Evolutionary conservation across 2,329 filamentous ascomycete genomes (phyloP).

Genomic region (Beauveria medogensis): DNA sequence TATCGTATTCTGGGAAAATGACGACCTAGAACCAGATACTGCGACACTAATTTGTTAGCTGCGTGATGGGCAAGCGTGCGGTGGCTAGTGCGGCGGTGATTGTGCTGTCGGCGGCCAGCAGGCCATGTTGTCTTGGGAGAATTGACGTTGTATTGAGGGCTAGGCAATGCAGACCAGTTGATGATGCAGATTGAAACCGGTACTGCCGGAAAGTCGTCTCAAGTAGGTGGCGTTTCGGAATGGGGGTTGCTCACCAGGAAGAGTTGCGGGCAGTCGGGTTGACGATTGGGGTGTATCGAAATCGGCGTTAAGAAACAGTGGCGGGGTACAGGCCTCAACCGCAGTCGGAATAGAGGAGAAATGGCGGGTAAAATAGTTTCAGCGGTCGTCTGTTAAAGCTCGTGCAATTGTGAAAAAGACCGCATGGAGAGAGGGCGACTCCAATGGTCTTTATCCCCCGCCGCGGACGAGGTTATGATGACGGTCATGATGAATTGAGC

Average conservation of each 20-base stretch:
- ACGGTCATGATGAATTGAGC: constrained; percentile 1
- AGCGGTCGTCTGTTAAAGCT: not conserved
- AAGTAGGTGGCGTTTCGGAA: constrained; percentile 8
- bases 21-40: not conserved
- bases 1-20: not conserved
- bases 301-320: constrained; percentile 1
- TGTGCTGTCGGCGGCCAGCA: not conserved
- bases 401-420: not conserved
- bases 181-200: constrained; percentile 9
- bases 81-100: not conserved
- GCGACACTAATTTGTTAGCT: not conserved
- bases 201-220: not conserved
- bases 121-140: not conserved
- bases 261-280: not conserved
- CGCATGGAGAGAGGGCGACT: not conserved
- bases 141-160: not conserved
- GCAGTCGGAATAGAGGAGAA: not conserved
- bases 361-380: too few species aligned
- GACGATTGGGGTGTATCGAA: not conserved
- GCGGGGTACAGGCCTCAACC: not conserved
- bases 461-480: not conserved
- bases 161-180: not conserved
- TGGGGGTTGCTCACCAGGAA: constrained; percentile 4
- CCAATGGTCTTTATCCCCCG: constrained; percentile 2
- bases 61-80: not conserved